Evolutionary conservation across 331 rosid genomes (phyloP).

Genomic region (Telfairia occidentalis): DNA sequence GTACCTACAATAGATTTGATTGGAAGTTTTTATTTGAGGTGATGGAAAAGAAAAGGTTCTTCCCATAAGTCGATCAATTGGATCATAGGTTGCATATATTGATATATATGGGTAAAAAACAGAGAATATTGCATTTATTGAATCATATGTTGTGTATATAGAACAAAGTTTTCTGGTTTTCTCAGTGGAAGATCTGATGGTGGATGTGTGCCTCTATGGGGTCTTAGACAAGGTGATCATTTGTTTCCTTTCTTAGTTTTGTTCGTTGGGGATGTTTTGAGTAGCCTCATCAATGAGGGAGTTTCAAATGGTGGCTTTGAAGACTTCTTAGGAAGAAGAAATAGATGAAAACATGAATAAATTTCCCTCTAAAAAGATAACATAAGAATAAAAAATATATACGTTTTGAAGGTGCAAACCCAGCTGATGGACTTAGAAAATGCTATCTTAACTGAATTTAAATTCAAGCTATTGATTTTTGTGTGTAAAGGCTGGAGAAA

Average conservation of each 20-base stretch:
- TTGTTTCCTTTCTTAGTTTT: background rate
- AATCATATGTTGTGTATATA: background rate
- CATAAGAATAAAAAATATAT: background rate
- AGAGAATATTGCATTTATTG: background rate
- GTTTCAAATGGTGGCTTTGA: background rate
- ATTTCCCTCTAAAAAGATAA: too few species aligned
- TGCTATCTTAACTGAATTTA: background rate
- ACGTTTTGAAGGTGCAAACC: background rate
- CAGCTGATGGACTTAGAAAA: background rate
- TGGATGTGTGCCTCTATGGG: background rate
- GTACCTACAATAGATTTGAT: too few species aligned
- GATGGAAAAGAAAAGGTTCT: background rate
- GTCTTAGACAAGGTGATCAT: background rate
- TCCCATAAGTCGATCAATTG: background rate
- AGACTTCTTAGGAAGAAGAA: background rate
- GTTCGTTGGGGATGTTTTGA: background rate
- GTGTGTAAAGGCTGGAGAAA: background rate
- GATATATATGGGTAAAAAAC: background rate
- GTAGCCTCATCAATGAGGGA: background rate
- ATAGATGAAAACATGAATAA: background rate
- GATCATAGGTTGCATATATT: background rate
- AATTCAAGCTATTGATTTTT: background rate
- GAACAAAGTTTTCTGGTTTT: background rate
- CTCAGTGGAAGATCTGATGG: background rate
- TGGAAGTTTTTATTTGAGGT: background rate